phyloP scores from a whole-genome alignment of 2,329 filamentous ascomycete species.

The Pseudogymnoascus sp. region DNA sequence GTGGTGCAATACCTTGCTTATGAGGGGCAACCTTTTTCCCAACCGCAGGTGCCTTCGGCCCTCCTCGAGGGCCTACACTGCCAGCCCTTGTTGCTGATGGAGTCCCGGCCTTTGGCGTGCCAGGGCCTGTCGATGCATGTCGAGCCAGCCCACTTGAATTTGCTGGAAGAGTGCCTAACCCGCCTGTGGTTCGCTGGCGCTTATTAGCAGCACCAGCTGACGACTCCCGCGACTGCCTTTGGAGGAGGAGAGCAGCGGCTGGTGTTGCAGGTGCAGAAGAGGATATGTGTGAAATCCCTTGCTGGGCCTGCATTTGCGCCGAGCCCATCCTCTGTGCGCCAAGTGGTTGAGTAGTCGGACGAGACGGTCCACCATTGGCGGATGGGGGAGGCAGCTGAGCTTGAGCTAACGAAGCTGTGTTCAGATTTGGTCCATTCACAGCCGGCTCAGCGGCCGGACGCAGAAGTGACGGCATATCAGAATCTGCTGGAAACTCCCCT shows the following conservation, averaged over 20 bases:
- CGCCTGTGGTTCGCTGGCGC: slow-evolving; percentile 37
- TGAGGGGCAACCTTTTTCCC: slow-evolving; percentile 29
- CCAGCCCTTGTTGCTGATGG: slow-evolving; percentile 39
- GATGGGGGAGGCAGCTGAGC: slow-evolving; percentile 20
- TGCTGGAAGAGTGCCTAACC: slow-evolving; percentile 39
- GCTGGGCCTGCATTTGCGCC: slow-evolving; percentile 18
- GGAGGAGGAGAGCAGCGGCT: slow-evolving; percentile 53
- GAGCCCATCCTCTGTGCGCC: slow-evolving; percentile 15
- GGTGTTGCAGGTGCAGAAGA: slow-evolving; percentile 54
- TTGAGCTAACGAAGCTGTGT: slow-evolving; percentile 18
- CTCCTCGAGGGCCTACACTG: slow-evolving; percentile 51
- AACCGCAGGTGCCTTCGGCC: slow-evolving; percentile 28
- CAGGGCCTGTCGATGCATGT: slow-evolving; percentile 56
- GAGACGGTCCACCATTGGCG: slow-evolving; percentile 17
- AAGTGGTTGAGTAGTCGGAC: slow-evolving; percentile 20
- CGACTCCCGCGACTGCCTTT: slow-evolving; percentile 48
- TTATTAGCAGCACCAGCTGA: slow-evolving; percentile 57
- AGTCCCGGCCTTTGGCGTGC: slow-evolving; percentile 47
- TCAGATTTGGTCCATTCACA: slow-evolving; percentile 17
- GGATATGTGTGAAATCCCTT: slow-evolving; percentile 14
- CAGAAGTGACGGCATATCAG: slow-evolving; percentile 57
- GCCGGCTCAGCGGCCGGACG: slow-evolving; percentile 44
- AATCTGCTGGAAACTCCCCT: slow-evolving; percentile 42
- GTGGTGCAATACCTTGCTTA: slow-evolving; percentile 24
- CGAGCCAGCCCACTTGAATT: slow-evolving; percentile 53